These are phyloP conservation scores for Solanum hybrid DNA, from an alignment of 305 asterid species.

Conservation along the genomic window DNA sequence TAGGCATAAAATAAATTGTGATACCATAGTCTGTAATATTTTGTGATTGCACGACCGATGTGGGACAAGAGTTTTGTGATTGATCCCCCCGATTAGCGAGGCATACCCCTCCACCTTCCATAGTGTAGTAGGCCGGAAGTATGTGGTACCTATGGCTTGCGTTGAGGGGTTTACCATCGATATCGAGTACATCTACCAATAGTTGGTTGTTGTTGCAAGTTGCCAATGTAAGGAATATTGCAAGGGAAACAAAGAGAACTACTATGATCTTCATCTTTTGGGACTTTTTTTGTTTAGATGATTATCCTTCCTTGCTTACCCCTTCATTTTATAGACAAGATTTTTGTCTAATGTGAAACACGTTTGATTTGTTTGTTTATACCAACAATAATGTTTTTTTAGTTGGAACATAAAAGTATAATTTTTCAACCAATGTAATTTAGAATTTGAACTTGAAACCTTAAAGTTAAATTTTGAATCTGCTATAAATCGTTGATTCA, in stretches of 20 bases:
- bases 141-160: neutral
- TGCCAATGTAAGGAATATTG: neutral
- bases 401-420: no score
- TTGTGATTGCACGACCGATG: neutral
- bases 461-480: no score
- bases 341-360: neutral
- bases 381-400: no score
- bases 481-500: no score
- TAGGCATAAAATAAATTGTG: neutral
- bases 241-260: neutral
- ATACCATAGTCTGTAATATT: neutral
- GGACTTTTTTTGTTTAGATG: neutral
- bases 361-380: no score
- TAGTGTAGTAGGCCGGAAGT: fast-evolving
- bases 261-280: neutral
- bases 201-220: neutral
- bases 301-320: no score
- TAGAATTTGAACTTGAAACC: no score
- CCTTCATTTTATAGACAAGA: neutral
- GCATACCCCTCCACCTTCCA: neutral
- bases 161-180: neutral
- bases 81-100: neutral
- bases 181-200: neutral
- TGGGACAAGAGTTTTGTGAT: neutral
- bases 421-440: no score